These are phyloP conservation scores for Sanghuangporus sanghuang DNA, from an alignment of 1,284 basidiomycete genomes.

Conservation along the genomic window DNA sequence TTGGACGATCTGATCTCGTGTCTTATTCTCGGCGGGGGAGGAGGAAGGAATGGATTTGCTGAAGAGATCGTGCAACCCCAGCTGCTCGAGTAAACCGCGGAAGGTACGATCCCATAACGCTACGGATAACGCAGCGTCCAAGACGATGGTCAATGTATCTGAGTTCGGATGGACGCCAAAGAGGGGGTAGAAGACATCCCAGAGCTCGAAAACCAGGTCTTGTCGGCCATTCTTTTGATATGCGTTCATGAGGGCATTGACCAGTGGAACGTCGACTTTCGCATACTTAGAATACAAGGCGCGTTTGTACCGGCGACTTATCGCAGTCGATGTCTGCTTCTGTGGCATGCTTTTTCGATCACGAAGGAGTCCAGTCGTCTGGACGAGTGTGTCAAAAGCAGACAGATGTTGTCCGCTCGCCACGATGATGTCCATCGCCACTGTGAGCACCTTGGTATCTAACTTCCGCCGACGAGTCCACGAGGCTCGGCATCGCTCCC, in stretches of 20 bases:
- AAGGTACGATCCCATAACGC: conserved; percentile 45
- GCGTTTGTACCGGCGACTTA: not conserved
- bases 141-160: conserved; percentile 50
- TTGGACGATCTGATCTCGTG: not conserved
- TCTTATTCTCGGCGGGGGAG: not conserved
- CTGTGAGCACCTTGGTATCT: conserved; percentile 43
- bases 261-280: conserved; percentile 27
- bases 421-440: conserved; percentile 47
- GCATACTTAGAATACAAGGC: not conserved
- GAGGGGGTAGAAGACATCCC: conserved; percentile 49
- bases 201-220: conserved; percentile 56
- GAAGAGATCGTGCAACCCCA: conserved; percentile 20
- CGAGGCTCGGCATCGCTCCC: conserved; percentile 30
- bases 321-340: not conserved
- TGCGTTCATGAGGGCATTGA: conserved; percentile 52
- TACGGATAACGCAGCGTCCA: conserved; percentile 52
- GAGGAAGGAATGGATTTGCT: not conserved
- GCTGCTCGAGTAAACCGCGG: conserved; percentile 35
- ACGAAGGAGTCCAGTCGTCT: conserved; percentile 29
- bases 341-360: conserved; percentile 9
- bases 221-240: conserved; percentile 48
- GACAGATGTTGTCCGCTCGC: conserved; percentile 36
- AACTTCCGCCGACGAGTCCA: conserved; percentile 32
- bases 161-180: conserved; percentile 53
- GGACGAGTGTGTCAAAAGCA: conserved; percentile 45